Evolutionary conservation across 2,329 filamentous ascomycete genomes (phyloP), one percentile per base, ranked within the genome.

Genomic region (Penicillium sp.): DNA sequence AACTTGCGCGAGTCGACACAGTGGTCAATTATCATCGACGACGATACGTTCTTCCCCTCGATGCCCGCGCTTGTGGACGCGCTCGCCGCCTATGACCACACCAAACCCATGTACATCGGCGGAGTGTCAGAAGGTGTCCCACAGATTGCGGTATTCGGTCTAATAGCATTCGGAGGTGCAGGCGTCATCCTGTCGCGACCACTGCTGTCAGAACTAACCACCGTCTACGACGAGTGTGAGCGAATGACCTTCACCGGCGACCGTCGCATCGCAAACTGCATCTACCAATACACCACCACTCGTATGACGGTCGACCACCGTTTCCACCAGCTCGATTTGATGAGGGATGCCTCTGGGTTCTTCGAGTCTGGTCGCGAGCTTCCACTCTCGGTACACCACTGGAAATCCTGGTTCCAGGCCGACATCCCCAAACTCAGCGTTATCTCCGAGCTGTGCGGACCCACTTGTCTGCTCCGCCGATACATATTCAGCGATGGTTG

Each of bases 11-110:
- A 77, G 0, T 64, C 75, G 14, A 84, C 83, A 0, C 73, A 75
- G 31, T 87, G 85, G 84, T 77, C 80, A 14, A 80, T 79, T 46
- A 75, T 87, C 48, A 78, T 87, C 37, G 84, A 87, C 65, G 85
- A 87, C 64, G 85, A 87, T 63, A 87, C 85, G 1, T 87, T 87
- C 69, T 86, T 86, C 68, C 79, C 82, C 2, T 83, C 81, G 2
- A 77, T 87, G 45, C 69, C 79, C 51, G 75, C 76, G 0, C 73
- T 87, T 16, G 74, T 79, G 22, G 68, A 78, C n/a, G 75, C 79
- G 6, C 76, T 87, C 2, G 65, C 64, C 33, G 67, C 72, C 37
- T 77, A 83, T 60, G 79, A 87, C 64, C 75, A 82, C 63, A 77
- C 74, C 2, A 66, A 75, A 21, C 76, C 81, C 3, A 67, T 75